These are phyloP conservation scores for Emergomyces pasteurianus DNA, from an alignment of 2,329 filamentous ascomycete genomes.

Conservation along the genomic window DNA sequence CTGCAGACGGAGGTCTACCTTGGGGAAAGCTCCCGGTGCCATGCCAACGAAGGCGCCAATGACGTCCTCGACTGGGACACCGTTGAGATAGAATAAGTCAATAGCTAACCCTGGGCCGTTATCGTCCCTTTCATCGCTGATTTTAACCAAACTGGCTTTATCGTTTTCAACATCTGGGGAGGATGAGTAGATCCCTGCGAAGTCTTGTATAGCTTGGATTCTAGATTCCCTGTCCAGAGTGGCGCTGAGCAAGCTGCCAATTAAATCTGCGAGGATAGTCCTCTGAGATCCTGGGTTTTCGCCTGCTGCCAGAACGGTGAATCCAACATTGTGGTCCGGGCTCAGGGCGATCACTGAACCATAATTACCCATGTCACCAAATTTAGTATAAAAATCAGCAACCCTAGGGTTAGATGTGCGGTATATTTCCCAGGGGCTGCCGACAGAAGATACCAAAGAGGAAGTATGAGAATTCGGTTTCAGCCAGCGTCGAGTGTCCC, in stretches of 20 bases:
- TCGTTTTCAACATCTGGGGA: conserved; percentile 6
- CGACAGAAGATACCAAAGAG: conserved; percentile 21
- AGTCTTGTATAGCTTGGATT: conserved; percentile 15
- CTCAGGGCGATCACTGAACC: conserved; percentile 22
- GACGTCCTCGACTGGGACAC: background rate
- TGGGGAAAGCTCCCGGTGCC: background rate
- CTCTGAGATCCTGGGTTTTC: conserved; percentile 5
- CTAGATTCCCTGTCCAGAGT: conserved; percentile 18
- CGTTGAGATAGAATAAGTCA: background rate
- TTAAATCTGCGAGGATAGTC: conserved; percentile 18
- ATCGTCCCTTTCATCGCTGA: conserved; percentile 13
- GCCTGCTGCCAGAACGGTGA: conserved; percentile 22
- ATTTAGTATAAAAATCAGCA: conserved; percentile 27
- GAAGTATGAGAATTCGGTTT: conserved; percentile 30
- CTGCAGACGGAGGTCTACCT: background rate
- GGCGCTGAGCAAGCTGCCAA: conserved; percentile 16
- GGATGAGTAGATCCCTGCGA: conserved; percentile 17
- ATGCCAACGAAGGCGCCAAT: background rate
- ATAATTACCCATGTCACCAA: conserved; percentile 23
- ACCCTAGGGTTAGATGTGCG: conserved; percentile 13
- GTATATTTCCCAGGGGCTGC: conserved; percentile 30
- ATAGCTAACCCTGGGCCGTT: conserved; percentile 5
- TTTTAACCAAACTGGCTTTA: conserved; percentile 7
- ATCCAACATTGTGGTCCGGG: conserved; percentile 26
- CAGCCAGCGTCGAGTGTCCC: conserved; percentile 29